Conservation (phyloP, 176 grass and related monocot species). For the bread wheat (Triticum aestivum) region IWGSC_CS_RefSeq_v2.1 NC_057803.1:650860598-650861097, state of each 20-base stretch:
- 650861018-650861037: no score
- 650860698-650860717: neutral
- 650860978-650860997: neutral
- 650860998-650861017: no score
- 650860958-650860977: neutral
- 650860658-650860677: neutral
- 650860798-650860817: conserved; percentile 25
- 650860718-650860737: conserved; percentile 82
- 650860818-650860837: neutral
- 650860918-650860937: neutral
- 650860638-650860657: neutral
- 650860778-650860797: conserved; percentile 73
- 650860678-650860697: neutral
- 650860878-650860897: neutral
- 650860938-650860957: neutral
- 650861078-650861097: neutral
- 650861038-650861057: no score
- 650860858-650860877: neutral
- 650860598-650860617: neutral
- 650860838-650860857: neutral
- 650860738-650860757: conserved; percentile 65
- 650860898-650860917: conserved; percentile 12
- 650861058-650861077: neutral
- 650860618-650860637: neutral
- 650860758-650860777: conserved; percentile 74